Percentiles rank a stretch among this genome's conserved stretches.
Evolutionary conservation across 2,329 filamentous ascomycete species (phyloP).

Genomic region (Pestalotiopsis sp.): DNA sequence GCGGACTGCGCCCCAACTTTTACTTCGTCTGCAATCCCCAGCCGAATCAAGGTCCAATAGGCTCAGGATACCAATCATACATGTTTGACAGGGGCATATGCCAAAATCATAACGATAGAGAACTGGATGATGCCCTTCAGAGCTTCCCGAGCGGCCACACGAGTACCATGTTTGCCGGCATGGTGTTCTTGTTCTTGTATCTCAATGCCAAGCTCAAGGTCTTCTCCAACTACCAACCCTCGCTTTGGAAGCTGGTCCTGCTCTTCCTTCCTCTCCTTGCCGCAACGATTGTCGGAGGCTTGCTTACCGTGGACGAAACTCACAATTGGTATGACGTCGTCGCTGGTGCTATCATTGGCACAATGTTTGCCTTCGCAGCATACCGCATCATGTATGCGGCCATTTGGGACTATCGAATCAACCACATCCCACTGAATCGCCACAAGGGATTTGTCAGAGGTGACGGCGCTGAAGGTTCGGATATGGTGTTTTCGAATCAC

Average conservation of each 20-base stretch:
- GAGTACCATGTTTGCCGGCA: constrained; percentile 65
- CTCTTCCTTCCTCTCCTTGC: constrained; percentile 62
- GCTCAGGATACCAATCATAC: constrained; percentile 56
- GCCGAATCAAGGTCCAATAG: constrained; percentile 42
- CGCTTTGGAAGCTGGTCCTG: constrained; percentile 67
- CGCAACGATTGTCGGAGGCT: constrained; percentile 61
- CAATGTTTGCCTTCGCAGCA: constrained; percentile 60
- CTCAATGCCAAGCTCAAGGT: constrained; percentile 75
- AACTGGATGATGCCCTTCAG: constrained; percentile 64
- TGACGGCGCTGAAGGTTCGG: constrained; percentile 21
- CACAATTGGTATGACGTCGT: constrained; percentile 74
- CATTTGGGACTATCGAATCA: constrained; percentile 70
- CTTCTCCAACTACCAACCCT: constrained; percentile 66
- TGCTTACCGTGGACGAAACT: constrained; percentile 65
- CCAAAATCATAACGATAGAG: constrained; percentile 51
- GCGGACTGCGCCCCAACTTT: constrained; percentile 66
- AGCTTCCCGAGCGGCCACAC: constrained; percentile 72
- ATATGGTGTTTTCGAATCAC: constrained; percentile 27
- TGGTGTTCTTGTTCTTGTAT: constrained; percentile 67
- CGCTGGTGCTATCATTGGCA: constrained; percentile 66
- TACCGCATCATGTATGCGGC: constrained; percentile 70
- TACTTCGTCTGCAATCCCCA: constrained; percentile 64
- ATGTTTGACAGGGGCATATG: constrained; percentile 69
- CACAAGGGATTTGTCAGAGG: constrained; percentile 33
- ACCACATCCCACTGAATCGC: constrained; percentile 65